phyloP scores from a whole-genome alignment of 768 basidiomycete genomes.

The Rhodotorula babjevae region DNA sequence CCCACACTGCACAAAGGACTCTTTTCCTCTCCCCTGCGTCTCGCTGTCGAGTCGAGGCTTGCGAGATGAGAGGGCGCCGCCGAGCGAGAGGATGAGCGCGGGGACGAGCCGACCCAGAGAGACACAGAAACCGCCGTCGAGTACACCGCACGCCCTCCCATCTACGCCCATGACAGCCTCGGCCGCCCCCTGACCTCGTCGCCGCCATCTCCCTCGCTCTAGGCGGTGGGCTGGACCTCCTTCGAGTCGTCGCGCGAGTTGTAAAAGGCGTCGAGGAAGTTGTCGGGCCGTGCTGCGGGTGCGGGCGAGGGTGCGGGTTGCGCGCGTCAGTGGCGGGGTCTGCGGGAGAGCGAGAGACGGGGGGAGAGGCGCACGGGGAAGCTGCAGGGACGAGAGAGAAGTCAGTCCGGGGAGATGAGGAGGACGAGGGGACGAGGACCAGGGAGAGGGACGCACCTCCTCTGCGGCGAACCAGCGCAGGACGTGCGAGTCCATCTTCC shows the following conservation, averaged over 20 bases:
- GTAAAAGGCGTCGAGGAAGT: slow-evolving; percentile 40
- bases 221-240: slow-evolving; percentile 36
- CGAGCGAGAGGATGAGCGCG: too few relatives aligned
- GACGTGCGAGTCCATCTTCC: slow-evolving; percentile 40
- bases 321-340: not conserved
- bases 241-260: slow-evolving; percentile 37
- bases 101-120: too few relatives aligned
- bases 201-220: not conserved
- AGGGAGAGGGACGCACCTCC: slow-evolving; percentile 21
- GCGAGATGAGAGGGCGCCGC: too few relatives aligned
- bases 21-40: too few relatives aligned
- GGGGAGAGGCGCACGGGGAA: slow-evolving; percentile 6
- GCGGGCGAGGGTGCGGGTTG: too few relatives aligned
- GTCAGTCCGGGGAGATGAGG: not conserved
- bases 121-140: too few relatives aligned
- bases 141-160: too few relatives aligned
- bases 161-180: too few relatives aligned
- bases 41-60: too few relatives aligned
- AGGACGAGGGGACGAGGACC: too few relatives aligned
- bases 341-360: not conserved
- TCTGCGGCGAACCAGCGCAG: slow-evolving; percentile 36
- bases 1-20: too few relatives aligned
- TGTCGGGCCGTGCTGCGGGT: slow-evolving; percentile 32
- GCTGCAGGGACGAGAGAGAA: not conserved
- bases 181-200: too few relatives aligned